Base-by-base conservation (phyloP, 2,329 filamentous ascomycete species). In the Pseudocercospora musae region DNA sequence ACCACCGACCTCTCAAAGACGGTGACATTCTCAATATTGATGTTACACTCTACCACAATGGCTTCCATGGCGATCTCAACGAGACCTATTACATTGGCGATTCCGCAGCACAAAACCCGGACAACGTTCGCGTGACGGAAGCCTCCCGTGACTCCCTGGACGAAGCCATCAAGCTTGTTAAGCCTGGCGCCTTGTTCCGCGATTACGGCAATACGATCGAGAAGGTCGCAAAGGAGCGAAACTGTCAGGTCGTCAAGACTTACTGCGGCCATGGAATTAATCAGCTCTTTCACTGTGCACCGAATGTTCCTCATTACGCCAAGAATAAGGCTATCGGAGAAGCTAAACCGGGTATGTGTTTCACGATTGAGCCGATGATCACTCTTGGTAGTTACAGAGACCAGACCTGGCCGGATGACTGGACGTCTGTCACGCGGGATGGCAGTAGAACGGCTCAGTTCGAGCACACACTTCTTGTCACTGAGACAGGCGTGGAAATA, bases 321-420 rank as follows among this genome's bases (percentile, higher is more conserved):
- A 98, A 96, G 84, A 99, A 98, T 80, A 99, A 98, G 85, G 92
- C 94, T 0, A 90, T 97, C 1, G 95, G 95, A 54, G 87, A 90
- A 70, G 95, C 93, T 63, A 97, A 97, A 80, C 89, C 91, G 0
- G 95, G 95, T 58, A 97, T 98, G 92, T 96, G 92, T 67, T 99
- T 99, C 73, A 99, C 95, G 0, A 99, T 99, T 65, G 95, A 99
- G 80, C 95, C 95, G 15, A 99, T 99, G 95, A 93, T 99, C 75
- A 92, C 92, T 44, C 78, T 97, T 59, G 95, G 95, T 62, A 93
- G 91, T 64, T 91, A 96, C 78, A 87, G 87, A 66, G 95, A 99
- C 74, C 89, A 95, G 76, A 98, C 92, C 0, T 99, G 95, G 95
- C 95, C 95, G 0, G 95, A 99, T 76, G 92, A 98, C 80, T 99